Conservation (phyloP, 148 eudicot genomes). For the Amaranthus palmeri region DNA sequence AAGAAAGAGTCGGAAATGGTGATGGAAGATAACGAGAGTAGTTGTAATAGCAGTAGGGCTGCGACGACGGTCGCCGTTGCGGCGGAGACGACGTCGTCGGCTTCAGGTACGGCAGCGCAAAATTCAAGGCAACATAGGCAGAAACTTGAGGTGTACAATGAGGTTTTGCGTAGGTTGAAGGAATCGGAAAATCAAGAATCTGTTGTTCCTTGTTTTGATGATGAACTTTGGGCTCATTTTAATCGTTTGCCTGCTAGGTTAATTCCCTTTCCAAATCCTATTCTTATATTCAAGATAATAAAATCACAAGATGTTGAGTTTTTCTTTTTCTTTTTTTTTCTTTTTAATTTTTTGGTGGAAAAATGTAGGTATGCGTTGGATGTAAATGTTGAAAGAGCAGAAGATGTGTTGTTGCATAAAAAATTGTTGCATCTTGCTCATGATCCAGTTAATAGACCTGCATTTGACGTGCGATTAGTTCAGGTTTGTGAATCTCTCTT, state of each 20-base stretch:
- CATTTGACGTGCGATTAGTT: conserved; percentile 81
- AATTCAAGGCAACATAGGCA: conserved; percentile 46
- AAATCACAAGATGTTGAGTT: too few relatives aligned
- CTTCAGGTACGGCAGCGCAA: conserved; percentile 31
- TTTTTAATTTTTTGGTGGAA: background rate
- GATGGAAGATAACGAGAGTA: conserved; percentile 82
- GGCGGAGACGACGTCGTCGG: conserved; percentile 15
- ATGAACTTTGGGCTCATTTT: conserved; percentile 88
- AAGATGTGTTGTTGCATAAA: conserved; percentile 85
- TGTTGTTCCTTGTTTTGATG: conserved; percentile 51
- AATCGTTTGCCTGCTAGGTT: conserved; percentile 86
- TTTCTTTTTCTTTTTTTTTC: too few relatives aligned
- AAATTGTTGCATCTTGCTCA: conserved; percentile 64
- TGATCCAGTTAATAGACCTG: conserved; percentile 88
- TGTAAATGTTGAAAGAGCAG: conserved; percentile 97
- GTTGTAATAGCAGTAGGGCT: conserved; percentile 55
- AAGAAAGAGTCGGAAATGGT: conserved; percentile 40
- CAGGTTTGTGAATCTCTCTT: conserved; percentile 46
- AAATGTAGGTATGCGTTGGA: conserved; percentile 84
- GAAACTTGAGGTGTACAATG: conserved; percentile 80
- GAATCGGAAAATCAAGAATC: conserved; percentile 53
- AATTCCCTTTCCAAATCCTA: too few relatives aligned
- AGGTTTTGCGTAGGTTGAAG: conserved; percentile 75
- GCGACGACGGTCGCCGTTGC: conserved; percentile 35
- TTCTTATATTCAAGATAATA: too few relatives aligned